Base-by-base conservation (phyloP, 225 moss, liverwort and hornwort species). In the Polytrichum formosum region DNA sequence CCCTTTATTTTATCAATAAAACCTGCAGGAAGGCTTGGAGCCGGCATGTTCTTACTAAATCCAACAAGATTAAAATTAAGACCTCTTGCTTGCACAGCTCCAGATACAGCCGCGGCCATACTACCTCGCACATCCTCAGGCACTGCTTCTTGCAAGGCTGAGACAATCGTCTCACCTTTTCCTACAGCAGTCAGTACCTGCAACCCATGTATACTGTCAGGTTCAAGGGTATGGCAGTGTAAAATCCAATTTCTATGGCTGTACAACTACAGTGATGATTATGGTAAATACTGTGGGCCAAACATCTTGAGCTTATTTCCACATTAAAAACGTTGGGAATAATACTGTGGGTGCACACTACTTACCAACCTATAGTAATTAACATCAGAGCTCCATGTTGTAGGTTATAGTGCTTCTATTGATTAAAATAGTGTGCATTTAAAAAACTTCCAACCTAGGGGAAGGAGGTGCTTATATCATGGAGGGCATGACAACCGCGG, bases 131-230 rank as follows among this genome's bases (percentile, higher is more conserved):
- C 97, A 7, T 98, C 92, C 85, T 98, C 97, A 16, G 97, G 97
- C 56, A 98, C 97, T 67, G 97, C 97, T 77, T 84, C 94, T 88
- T 98, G 92, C 70, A 98, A 84, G 55, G 97, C 94, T 62, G 90
- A 85, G 65, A 98, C 71, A 56, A 98, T 64, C 23, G 77, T 78
- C 72, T 98, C 90, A 21, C 97, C 97, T 67, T 76, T 81, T 63
- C 88, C 97, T 22, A 98, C 88, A 81, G 92, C 92, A 79, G 84
- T 79, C 81, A 94, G 75, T 21, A 94, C 97, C 97, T 97, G 85
- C 63, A 78, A 58, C n/a, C 55, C 78, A 67, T 46, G 29, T 71
- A 33, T 27, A 74, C 20, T 26, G 58, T 9, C 23, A 55, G 63
- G 28, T 66, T 75, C 37, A 46, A 46, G 46, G 46, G 46, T 13